A percentile compares a stretch with the other conserved stretches of the same genome.
phyloP scores from a whole-genome alignment of 2,329 filamentous ascomycete genomes.

The Xylariaceae sp. region DNA sequence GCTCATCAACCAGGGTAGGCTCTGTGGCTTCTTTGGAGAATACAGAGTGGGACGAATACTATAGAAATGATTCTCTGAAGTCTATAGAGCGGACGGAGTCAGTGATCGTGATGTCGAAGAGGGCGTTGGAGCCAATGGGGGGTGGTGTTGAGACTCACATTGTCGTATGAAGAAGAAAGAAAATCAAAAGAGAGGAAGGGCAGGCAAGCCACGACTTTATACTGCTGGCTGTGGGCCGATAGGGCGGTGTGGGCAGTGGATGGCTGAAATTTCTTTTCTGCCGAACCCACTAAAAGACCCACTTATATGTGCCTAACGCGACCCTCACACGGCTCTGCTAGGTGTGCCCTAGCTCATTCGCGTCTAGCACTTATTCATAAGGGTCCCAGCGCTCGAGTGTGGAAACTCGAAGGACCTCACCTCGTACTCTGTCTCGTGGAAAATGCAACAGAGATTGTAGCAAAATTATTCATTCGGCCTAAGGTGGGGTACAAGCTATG shows the following conservation, averaged over 20 bases:
- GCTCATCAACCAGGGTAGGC: constrained; percentile 92
- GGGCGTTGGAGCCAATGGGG: constrained; percentile 23
- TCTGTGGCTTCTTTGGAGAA: constrained; percentile 91
- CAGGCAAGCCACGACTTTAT: constrained; percentile 35
- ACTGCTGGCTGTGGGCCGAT: neutral
- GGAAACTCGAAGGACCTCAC: too few relatives aligned
- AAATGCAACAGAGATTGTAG: too few relatives aligned
- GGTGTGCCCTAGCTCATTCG: too few relatives aligned
- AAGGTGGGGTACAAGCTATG: too few relatives aligned
- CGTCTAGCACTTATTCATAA: too few relatives aligned
- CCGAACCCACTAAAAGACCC: too few relatives aligned
- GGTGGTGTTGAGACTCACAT: constrained; percentile 45
- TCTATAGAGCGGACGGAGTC: constrained; percentile 10
- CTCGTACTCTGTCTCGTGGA: too few relatives aligned
- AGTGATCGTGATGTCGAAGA: neutral
- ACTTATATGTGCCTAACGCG: too few relatives aligned
- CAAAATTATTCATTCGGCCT: too few relatives aligned
- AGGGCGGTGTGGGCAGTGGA: constrained; percentile 10
- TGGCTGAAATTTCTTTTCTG: constrained; percentile 5
- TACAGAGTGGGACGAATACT: constrained; percentile 91
- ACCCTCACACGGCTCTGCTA: too few relatives aligned
- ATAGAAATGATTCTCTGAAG: constrained; percentile 90
- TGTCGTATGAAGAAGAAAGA: constrained; percentile 55
- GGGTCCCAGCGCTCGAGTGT: too few relatives aligned
- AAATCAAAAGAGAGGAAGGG: constrained; percentile 32